Base-by-base conservation (phyloP, 2,329 filamentous ascomycete species). In the Pyrenophora tritici-repentis region DNA sequence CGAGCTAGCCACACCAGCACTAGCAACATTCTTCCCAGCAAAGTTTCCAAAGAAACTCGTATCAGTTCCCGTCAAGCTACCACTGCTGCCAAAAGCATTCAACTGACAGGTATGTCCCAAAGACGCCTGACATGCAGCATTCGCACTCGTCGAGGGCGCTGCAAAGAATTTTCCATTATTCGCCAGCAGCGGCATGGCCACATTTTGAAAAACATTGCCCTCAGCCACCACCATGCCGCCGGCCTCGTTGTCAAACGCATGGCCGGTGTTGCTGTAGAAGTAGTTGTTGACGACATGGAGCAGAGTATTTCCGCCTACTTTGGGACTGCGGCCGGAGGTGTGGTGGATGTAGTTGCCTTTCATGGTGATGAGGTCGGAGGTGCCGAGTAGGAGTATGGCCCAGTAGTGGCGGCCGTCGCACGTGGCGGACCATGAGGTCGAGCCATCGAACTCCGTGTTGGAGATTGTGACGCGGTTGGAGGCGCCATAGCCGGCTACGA, bases 321-420 rank as follows among this genome's bases (percentile, higher is more conserved):
- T 56, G 4, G 59, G 59, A 20, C 47, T 48, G 20, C 59, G 59
- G 41, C 53, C 62, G 12, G 59, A 61, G 9, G 45, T 53, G 34
- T 59, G 39, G 41, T 61, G 56, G 32, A 62, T 48, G 36, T 59
- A 64, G 53, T 64, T 64, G 26, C 37, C 33, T 29, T 55, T 41
- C 40, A 61, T 42, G 8, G 61, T 62, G 35, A 61, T 53, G 6
- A 44, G 33, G 16, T 64, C 61, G 31, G 36, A 45, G 5, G 35
- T 26, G 10, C 57, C 61, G 22, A 59, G 46, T 18, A 62, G 39
- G 3, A 55, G 42, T 2, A 62, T 31, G 9, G 36, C 32, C 61
- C 60, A 65, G 47, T 65, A 65, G 35, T 63, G 56, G 16, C 52
- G 46, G 34, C 49, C 49, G 29, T 64, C 50, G 52, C 61, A 64